A percentile compares a stretch with the other conserved stretches of the same genome.
phyloP scores from a whole-genome alignment of 2,329 filamentous ascomycete species.

The Phoma sp. region DNA sequence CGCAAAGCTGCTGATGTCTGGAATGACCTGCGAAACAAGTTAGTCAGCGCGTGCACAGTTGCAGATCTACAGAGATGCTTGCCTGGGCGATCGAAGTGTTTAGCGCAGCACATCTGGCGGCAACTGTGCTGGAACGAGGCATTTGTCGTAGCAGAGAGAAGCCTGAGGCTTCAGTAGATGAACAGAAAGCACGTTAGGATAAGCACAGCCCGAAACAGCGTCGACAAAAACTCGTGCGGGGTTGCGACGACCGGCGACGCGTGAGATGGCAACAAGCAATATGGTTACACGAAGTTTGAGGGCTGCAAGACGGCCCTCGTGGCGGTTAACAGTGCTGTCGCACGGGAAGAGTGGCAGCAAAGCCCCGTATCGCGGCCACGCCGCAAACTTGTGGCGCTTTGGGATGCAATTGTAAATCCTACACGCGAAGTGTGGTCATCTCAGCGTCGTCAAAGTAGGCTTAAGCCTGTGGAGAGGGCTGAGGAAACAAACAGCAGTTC shows the following conservation, averaged over 20 bases:
- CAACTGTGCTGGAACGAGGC: constrained; percentile 37
- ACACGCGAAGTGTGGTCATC: constrained; percentile 10
- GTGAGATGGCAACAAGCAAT: constrained; percentile 17
- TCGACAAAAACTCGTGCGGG: constrained; percentile 8
- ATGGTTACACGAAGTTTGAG: constrained; percentile 15
- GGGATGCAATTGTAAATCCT: constrained; percentile 12
- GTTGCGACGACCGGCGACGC: constrained; percentile 13
- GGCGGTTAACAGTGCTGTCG: constrained; percentile 14
- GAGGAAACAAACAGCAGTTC: constrained; percentile 19
- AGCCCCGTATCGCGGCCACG: constrained; percentile 8
- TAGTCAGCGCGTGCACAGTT: constrained; percentile 22
- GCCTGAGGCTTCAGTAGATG: constrained; percentile 7
- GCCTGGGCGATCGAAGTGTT: constrained; percentile 41
- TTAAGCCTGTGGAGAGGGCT: constrained; percentile 16
- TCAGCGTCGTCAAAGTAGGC: constrained; percentile 15
- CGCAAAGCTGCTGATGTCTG: constrained; percentile 38
- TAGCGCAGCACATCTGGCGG: constrained; percentile 43
- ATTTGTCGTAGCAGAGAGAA: constrained; percentile 24
- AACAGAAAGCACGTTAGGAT: constrained; percentile 13
- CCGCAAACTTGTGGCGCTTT: constrained; percentile 14
- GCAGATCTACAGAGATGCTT: constrained; percentile 16
- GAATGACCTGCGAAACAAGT: constrained; percentile 32
- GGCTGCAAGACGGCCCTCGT: constrained; percentile 11
- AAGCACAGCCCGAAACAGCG: constrained; percentile 16
- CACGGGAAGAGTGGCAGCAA: constrained; percentile 9